Percentiles rank a stretch among this genome's conserved stretches.
These are phyloP conservation scores for Dryas alaskensis DNA, from an alignment of 306 rosid genomes.

Conservation along the genomic window DNA sequence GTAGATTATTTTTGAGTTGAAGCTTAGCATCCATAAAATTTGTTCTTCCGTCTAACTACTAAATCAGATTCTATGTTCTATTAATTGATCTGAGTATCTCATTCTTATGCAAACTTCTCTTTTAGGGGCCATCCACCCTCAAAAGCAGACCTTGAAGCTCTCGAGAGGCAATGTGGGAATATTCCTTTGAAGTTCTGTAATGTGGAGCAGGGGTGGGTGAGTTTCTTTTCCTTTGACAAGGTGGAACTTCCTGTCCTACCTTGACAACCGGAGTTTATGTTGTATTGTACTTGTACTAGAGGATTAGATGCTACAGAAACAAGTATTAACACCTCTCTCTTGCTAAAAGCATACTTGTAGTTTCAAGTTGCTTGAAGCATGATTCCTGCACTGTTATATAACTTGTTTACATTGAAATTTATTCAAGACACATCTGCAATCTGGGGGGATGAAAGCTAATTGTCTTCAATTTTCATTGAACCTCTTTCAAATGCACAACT, in stretches of 20 bases:
- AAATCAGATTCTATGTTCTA: not conserved
- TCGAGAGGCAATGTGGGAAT: constrained; percentile 50
- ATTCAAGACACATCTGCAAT: too few species aligned
- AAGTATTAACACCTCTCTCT: too few species aligned
- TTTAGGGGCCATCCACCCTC: constrained; percentile 65
- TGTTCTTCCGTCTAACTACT: not conserved
- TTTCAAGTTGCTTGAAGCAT: too few species aligned
- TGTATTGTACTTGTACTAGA: not conserved
- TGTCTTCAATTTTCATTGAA: too few species aligned
- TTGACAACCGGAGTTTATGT: constrained; percentile 29
- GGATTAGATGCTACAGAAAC: too few species aligned
- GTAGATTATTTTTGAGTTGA: not conserved
- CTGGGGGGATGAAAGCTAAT: too few species aligned
- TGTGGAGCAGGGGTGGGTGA: constrained; percentile 60
- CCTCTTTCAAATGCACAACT: too few species aligned
- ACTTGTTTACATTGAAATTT: too few species aligned
- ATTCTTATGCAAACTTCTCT: constrained; percentile 6
- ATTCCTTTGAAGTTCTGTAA: constrained; percentile 60
- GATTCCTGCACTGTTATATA: too few species aligned
- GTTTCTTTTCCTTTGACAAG: constrained; percentile 69
- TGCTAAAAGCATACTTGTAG: too few species aligned
- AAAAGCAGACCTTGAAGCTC: constrained; percentile 48
- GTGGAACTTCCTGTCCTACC: constrained; percentile 64
- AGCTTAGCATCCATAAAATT: not conserved
- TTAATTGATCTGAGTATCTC: not conserved